phyloP scores from a whole-genome alignment of 2,329 filamentous ascomycete species.

The Aspergillus pseudonomiae region DNA sequence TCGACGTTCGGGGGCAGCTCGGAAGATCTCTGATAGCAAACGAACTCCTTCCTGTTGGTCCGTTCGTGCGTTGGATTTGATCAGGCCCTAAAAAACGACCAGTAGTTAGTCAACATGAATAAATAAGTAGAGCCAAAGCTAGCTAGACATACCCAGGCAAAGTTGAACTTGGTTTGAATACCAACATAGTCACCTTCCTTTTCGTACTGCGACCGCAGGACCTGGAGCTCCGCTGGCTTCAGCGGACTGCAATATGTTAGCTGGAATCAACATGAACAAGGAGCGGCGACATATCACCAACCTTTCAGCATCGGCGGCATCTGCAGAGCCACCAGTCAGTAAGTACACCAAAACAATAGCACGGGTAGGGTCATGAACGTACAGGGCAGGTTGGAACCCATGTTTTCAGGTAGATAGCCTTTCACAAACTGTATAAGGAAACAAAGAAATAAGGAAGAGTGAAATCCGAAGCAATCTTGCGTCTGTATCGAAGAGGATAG shows the following conservation, averaged over 20 bases:
- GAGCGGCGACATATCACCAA: conserved; percentile 44
- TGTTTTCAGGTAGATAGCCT: conserved; percentile 21
- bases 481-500: neutral
- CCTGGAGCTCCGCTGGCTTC: conserved; percentile 87
- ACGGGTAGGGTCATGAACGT: conserved; percentile 27
- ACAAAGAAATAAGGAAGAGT: neutral
- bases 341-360: neutral
- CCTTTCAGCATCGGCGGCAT: conserved; percentile 97
- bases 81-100: conserved; percentile 70
- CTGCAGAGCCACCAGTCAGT: conserved; percentile 52
- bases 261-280: neutral
- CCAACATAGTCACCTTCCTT: conserved; percentile 97
- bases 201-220: conserved; percentile 91
- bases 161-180: conserved; percentile 99
- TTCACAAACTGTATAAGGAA: neutral
- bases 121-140: neutral
- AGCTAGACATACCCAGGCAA: conserved; percentile 76
- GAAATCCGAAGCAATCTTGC: neutral
- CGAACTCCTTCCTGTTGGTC: conserved; percentile 95
- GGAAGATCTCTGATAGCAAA: conserved; percentile 95
- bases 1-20: conserved; percentile 85
- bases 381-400: conserved; percentile 56
- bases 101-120: neutral
- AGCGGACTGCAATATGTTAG: conserved; percentile 64
- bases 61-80: conserved; percentile 81